Evolutionary conservation across 2,329 filamentous ascomycete species (phyloP), one percentile per base, ranked within the genome.

Genomic region (Diaporthe destruens): DNA sequence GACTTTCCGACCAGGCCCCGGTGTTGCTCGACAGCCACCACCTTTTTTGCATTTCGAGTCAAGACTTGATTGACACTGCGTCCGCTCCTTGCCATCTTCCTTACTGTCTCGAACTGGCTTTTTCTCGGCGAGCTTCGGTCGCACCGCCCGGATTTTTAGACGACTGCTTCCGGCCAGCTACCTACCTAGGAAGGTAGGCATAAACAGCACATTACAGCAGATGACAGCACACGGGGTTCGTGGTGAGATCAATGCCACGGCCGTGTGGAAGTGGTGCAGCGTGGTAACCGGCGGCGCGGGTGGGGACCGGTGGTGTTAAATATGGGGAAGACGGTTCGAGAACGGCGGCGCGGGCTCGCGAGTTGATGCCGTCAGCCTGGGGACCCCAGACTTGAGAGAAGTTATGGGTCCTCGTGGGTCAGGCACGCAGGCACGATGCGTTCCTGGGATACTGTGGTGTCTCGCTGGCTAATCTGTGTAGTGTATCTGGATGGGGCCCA

Each of bases 321-420:
- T 71, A 69, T 55, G 72, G 72, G 63, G 72, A 73, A 71, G 68
- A 61, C 39, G 68, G 56, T 68, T 68, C 63, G 65, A 53, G 61
- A 68, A 71, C 72, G 32, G 68, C 55, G 68, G 68, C 55, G 53
- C 68, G 44, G 44, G 55, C n/a, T 70, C 9, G 9, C 23, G 25
- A 49, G 66, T 34, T 36, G 68, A 70, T 59, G 49, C 55, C 67
- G 67, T 51, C 39, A 70, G 42, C 42, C 67, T 61, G 67, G 67
- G 67, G 56, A 70, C 44, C 67, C 66, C 67, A 57, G 56, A 51
- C 55, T 47, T 61, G 34, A 36, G 34, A 36, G 53, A 23, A 42
- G 59, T 53, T 42, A 51, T 51, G 67, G 32, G 44, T n/a, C 32
- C 55, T 70, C 55, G 55, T 70, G 68, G 68, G 42, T 54, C n/a